Conservation (phyloP, 441 rosid genomes). For the Corymbia calophylla region DNA sequence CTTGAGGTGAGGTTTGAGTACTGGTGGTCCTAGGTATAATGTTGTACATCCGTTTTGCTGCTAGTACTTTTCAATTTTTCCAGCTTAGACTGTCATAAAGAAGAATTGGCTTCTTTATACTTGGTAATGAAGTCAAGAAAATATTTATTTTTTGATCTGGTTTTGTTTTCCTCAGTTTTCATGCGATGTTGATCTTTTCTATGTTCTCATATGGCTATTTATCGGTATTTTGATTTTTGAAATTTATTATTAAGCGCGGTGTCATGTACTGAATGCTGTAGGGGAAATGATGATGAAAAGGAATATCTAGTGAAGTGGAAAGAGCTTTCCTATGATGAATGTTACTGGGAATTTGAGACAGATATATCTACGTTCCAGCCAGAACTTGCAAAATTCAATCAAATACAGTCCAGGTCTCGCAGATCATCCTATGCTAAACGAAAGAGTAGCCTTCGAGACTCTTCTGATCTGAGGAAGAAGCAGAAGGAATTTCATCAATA, state of each 20-base stretch:
- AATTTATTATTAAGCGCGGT: background rate
- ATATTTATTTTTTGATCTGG: background rate
- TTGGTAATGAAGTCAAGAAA: background rate
- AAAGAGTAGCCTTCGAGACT: conserved; percentile 34
- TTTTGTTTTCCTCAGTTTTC: background rate
- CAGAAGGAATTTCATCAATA: conserved; percentile 77
- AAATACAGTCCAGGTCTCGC: conserved; percentile 58
- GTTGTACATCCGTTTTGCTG: background rate
- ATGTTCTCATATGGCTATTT: background rate
- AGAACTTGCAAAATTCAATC: conserved; percentile 73
- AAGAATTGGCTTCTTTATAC: background rate
- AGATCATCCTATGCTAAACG: conserved; percentile 39
- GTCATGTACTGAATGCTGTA: conserved; percentile 30
- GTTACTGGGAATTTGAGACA: conserved; percentile 95
- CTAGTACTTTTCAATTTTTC: background rate
- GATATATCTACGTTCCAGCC: conserved; percentile 88
- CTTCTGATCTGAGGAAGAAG: conserved; percentile 48
- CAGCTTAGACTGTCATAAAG: background rate
- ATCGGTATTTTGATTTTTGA: background rate
- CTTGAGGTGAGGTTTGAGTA: background rate
- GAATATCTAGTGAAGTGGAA: conserved; percentile 95
- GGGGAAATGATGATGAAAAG: conserved; percentile 76
- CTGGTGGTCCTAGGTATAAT: background rate
- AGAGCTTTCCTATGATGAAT: conserved; percentile 94
- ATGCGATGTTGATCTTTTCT: background rate